phyloP scores from a whole-genome alignment of 768 basidiomycete species.

The Auricularia cornea region DNA sequence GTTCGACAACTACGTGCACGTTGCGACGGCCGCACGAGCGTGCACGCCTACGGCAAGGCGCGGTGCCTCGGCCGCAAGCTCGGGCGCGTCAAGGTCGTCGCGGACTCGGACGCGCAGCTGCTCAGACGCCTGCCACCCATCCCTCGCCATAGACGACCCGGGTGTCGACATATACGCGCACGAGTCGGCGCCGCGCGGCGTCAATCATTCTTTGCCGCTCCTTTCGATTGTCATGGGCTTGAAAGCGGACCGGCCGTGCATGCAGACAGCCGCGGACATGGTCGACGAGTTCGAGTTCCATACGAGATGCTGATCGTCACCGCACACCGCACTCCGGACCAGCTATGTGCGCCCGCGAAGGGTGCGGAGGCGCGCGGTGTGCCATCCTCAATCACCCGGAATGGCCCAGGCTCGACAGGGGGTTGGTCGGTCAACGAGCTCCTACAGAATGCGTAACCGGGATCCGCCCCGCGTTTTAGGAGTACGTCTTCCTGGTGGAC shows the following conservation, averaged over 20 bases:
- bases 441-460: too few species aligned
- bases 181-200: conserved; percentile 31
- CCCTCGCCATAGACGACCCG: conserved; percentile 36
- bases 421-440: too few species aligned
- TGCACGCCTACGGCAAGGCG: conserved; percentile 93
- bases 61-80: conserved; percentile 91
- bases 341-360: conserved; percentile 75
- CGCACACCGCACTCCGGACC: conserved; percentile 88
- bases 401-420: too few species aligned
- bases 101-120: conserved; percentile 68
- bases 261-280: conserved; percentile 81
- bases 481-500: too few species aligned
- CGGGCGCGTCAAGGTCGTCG: conserved; percentile 95
- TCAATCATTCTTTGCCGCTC: conserved; percentile 62
- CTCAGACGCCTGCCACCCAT: conserved; percentile 63
- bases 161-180: conserved; percentile 52
- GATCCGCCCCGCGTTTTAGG: too few species aligned
- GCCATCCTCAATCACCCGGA: too few species aligned
- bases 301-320: conserved; percentile 95
- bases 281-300: conserved; percentile 73
- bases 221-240: conserved; percentile 98
- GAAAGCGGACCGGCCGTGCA: conserved; percentile 92
- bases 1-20: conserved; percentile 78
- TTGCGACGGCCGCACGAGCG: conserved; percentile 53
- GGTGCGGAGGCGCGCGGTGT: conserved; percentile 58